phyloP scores from a whole-genome alignment of 345 rosid genomes.

The Cardiospermum halicacabum region DNA sequence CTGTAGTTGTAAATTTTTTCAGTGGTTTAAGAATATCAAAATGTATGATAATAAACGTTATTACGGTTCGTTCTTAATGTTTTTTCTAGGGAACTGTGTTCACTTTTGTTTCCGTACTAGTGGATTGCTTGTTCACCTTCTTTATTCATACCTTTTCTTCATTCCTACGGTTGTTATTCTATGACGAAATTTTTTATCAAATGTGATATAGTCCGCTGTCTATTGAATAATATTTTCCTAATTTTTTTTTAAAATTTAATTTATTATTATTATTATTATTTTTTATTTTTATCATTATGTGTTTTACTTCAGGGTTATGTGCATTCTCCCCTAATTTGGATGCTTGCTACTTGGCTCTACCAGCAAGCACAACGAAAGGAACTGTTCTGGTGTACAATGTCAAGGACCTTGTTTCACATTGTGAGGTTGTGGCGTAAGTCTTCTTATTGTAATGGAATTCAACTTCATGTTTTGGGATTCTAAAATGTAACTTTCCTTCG shows the following conservation, averaged over 20 bases:
- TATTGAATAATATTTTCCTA: too few relatives aligned
- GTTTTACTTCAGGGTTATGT: slow-evolving; percentile 54
- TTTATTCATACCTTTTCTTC: neutral
- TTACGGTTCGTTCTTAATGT: too few relatives aligned
- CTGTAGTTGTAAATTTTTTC: neutral
- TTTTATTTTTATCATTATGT: slow-evolving; percentile 4
- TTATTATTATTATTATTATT: too few relatives aligned
- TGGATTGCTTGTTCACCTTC: neutral
- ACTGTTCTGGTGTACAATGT: slow-evolving; percentile 81
- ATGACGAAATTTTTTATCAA: neutral
- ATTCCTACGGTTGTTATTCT: neutral
- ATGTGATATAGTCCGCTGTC: too few relatives aligned
- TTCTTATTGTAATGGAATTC: slow-evolving; percentile 9
- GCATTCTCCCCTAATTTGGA: slow-evolving; percentile 80
- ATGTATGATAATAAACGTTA: neutral
- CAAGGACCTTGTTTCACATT: slow-evolving; percentile 68
- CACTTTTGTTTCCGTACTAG: neutral
- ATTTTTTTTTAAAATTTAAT: too few relatives aligned
- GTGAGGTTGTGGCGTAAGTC: slow-evolving; percentile 54
- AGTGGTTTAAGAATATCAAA: neutral
- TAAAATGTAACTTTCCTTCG: neutral
- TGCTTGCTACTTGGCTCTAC: slow-evolving; percentile 92
- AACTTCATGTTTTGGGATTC: neutral
- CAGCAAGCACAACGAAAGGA: slow-evolving; percentile 78
- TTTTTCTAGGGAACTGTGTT: neutral